phyloP scores from a whole-genome alignment of 768 basidiomycete species.

The Tricholoma sp. region DNA sequence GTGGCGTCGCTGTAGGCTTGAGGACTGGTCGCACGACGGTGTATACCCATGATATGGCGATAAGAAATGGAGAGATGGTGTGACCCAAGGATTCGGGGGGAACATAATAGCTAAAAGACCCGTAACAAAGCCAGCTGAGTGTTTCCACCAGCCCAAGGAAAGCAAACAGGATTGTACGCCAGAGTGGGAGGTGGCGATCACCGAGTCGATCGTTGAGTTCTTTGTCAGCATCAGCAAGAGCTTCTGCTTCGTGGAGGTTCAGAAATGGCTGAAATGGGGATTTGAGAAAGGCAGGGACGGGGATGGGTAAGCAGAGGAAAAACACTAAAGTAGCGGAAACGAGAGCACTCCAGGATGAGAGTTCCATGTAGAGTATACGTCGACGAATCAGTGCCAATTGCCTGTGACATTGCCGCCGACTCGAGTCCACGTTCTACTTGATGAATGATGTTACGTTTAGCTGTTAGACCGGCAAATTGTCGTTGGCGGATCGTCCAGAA shows the following conservation, averaged over 20 bases:
- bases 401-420: too few relatives aligned
- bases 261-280: constrained; percentile 38
- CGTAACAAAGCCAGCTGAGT: too few relatives aligned
- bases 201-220: constrained; percentile 5
- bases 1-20: constrained; percentile 53
- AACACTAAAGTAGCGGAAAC: constrained; percentile 43
- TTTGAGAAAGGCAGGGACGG: constrained; percentile 23
- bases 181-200: neutral
- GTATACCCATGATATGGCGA: constrained; percentile 63
- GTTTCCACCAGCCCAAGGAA: too few relatives aligned
- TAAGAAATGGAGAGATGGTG: constrained; percentile 17
- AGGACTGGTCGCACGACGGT: constrained; percentile 49
- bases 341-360: constrained; percentile 46
- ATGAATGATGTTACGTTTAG: neutral
- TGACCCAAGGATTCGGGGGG: neutral
- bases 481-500: neutral
- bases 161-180: too few relatives aligned
- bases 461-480: neutral
- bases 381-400: too few relatives aligned
- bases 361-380: too few relatives aligned
- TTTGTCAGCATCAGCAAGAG: constrained; percentile 24
- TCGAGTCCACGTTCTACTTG: too few relatives aligned
- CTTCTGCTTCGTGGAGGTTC: constrained; percentile 53
- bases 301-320: constrained; percentile 33
- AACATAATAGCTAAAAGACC: too few relatives aligned